These are phyloP conservation scores for Cubamyces lactineus DNA, from an alignment of 768 basidiomycete species.

Conservation along the genomic window DNA sequence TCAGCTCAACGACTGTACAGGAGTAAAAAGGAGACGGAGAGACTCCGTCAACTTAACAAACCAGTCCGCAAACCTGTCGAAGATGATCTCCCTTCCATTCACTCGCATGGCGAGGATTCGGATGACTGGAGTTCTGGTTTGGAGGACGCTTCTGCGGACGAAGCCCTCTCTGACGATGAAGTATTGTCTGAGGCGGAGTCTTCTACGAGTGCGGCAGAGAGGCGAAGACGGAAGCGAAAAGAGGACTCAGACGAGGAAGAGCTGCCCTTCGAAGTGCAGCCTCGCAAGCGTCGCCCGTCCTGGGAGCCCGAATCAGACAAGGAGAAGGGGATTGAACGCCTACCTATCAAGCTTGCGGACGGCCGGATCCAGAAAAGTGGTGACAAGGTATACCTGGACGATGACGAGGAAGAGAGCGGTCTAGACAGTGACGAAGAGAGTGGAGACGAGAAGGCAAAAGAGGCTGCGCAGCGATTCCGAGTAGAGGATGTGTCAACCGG, in stretches of 20 bases:
- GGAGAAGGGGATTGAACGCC: constrained; percentile 55
- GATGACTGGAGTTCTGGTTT: constrained; percentile 55
- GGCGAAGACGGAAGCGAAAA: constrained; percentile 24
- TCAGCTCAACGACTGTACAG: constrained; percentile 41
- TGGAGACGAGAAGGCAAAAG: constrained; percentile 37
- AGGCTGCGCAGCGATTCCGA: constrained; percentile 31
- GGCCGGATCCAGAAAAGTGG: constrained; percentile 73
- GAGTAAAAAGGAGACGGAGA: constrained; percentile 83
- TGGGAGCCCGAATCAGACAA: constrained; percentile 52
- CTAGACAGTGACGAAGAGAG: constrained; percentile 35
- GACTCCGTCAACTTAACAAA: constrained; percentile 69
- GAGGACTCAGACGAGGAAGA: constrained; percentile 57
- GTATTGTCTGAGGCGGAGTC: constrained; percentile 15
- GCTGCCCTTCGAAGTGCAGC: constrained; percentile 72
- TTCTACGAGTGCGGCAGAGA: constrained; percentile 6
- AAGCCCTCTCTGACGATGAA: constrained; percentile 27
- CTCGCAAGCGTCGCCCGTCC: constrained; percentile 53
- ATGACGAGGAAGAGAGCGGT: constrained; percentile 32
- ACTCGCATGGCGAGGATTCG: constrained; percentile 67
- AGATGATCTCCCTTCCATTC: constrained; percentile 69
- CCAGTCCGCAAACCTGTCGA: constrained; percentile 48
- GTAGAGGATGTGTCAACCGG: constrained; percentile 81
- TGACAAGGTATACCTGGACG: constrained; percentile 35
- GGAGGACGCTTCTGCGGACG: constrained; percentile 35
- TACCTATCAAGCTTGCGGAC: constrained; percentile 87